Percentiles rank a stretch among this genome's conserved stretches.
These are phyloP conservation scores for Xerocomus brunneocitrinus DNA, from an alignment of 768 basidiomycete genomes.

Conservation along the genomic window DNA sequence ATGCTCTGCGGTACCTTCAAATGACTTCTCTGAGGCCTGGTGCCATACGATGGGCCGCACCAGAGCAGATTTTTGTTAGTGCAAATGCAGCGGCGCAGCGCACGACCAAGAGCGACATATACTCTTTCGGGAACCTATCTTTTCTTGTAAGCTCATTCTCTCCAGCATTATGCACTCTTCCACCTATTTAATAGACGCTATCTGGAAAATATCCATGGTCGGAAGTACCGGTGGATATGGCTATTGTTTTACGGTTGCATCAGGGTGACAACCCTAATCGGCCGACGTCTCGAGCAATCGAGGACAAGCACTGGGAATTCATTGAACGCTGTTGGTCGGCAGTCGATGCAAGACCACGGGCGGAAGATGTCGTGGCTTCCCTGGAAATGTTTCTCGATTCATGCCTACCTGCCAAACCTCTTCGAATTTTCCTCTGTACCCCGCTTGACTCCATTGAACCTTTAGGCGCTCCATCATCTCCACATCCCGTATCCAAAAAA, in stretches of 20 bases:
- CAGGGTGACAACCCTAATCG: slow-evolving; percentile 1
- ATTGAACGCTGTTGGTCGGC: slow-evolving; percentile 4
- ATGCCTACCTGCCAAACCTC: not conserved
- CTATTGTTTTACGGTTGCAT: slow-evolving; percentile 7
- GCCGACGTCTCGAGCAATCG: not conserved
- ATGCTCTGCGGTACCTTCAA: not conserved
- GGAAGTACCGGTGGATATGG: not conserved
- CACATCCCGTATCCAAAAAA: not conserved
- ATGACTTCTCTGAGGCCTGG: slow-evolving; percentile 29
- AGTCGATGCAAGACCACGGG: not conserved
- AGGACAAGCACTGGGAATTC: slow-evolving; percentile 3
- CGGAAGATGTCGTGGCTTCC: not conserved
- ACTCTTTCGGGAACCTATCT: slow-evolving; percentile 26
- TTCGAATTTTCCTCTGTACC: not conserved
- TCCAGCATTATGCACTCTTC: too few relatives aligned
- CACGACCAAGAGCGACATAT: slow-evolving; percentile 11
- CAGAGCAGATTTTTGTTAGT: slow-evolving; percentile 21
- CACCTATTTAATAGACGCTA: slow-evolving; percentile 14
- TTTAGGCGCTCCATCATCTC: not conserved
- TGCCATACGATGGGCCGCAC: slow-evolving; percentile 43
- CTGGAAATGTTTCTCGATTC: not conserved
- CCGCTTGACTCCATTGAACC: not conserved
- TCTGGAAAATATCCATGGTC: slow-evolving; percentile 9
- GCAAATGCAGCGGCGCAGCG: slow-evolving; percentile 6
- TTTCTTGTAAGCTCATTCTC: slow-evolving; percentile 16